A percentile compares a stretch with the other conserved stretches of the same genome.
These are phyloP conservation scores for Solanum medicagineum DNA, from an alignment of 257 asterid genomes.

Conservation along the genomic window DNA sequence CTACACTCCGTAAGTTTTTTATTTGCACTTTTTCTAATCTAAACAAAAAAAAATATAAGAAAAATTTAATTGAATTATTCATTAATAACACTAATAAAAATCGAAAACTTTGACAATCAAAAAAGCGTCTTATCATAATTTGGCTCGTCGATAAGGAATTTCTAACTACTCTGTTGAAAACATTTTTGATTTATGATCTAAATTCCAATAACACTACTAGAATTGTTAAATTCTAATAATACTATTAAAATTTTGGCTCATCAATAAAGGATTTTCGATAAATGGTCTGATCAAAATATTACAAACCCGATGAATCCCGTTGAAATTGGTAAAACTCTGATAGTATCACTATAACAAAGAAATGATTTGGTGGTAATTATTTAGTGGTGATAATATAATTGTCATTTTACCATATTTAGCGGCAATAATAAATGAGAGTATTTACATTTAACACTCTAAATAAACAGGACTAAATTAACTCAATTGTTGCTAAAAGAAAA, in stretches of 20 bases:
- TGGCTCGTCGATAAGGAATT: not conserved
- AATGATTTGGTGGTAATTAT: too few species aligned
- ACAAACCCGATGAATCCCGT: not conserved
- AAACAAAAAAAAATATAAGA: not conserved
- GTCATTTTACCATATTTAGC: too few species aligned
- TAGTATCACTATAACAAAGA: too few species aligned
- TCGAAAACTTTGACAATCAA: not conserved
- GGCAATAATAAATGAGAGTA: too few species aligned
- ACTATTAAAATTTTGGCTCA: too few species aligned
- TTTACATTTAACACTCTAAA: too few species aligned
- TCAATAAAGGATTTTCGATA: too few species aligned
- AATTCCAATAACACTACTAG: not conserved
- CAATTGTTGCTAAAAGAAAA: too few species aligned
- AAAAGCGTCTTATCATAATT: not conserved
- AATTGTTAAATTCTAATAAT: too few species aligned
- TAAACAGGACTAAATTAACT: too few species aligned
- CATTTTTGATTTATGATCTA: not conserved
- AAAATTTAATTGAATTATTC: not conserved
- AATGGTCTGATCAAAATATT: too few species aligned
- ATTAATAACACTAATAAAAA: not conserved
- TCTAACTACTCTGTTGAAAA: not conserved
- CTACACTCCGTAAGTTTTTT: constrained; percentile 36
- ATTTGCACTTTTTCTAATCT: constrained; percentile 46
- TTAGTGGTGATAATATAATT: too few species aligned
- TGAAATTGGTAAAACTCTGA: not conserved